Evolutionary conservation across 202 grass and related monocot genomes (phyloP), one percentile per base, ranked within the genome.

Genomic region (Setaria viridis): DNA sequence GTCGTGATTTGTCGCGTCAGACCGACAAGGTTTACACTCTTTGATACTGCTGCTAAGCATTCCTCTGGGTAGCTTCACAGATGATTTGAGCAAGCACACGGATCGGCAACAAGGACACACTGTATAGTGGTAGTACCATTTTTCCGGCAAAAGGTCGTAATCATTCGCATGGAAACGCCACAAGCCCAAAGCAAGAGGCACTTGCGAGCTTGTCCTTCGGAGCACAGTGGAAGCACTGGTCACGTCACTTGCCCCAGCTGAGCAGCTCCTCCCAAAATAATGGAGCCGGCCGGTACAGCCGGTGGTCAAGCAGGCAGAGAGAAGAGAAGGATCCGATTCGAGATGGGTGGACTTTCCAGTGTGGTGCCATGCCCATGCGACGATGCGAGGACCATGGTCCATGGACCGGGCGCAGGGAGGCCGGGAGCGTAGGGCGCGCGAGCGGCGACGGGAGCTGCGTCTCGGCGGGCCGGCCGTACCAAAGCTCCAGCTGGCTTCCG

Each of bases 371-470:
- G 25, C 25, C 25, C 25, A 25, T 25, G 25, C 25, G 25, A 25
- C 25, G 25, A 25, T 25, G 25, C 25, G 25, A 25, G 25, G 25
- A 25, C 25, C 25, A 25, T 25, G 25, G 25, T 25, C 34, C 78
- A 50, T 79, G 84, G 58, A 67, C 73, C 58, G 73, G 47, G 83
- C 4, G 39, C 17, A 83, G 9, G 50, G 42, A 16, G 20, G 6
- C n/a, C 3, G 11, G 2, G 10, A 2, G 13, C 1, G 0, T 6
- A 7, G 6, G 11, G 19, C 49, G 48, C 1, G 76, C 76, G 89
- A 85, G 30, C 87, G 87, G 92, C 92, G 92, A 92, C 87, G 90
- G 90, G 87, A 84, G 87, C 87, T 88, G 92, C 89, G 87, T 87
- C 89, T 67, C 88, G 74, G 32, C 78, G 68, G 74, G 59, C 51